These are phyloP conservation scores for Rhizopogon sp. DNA, from an alignment of 768 basidiomycete species.

Conservation along the genomic window DNA sequence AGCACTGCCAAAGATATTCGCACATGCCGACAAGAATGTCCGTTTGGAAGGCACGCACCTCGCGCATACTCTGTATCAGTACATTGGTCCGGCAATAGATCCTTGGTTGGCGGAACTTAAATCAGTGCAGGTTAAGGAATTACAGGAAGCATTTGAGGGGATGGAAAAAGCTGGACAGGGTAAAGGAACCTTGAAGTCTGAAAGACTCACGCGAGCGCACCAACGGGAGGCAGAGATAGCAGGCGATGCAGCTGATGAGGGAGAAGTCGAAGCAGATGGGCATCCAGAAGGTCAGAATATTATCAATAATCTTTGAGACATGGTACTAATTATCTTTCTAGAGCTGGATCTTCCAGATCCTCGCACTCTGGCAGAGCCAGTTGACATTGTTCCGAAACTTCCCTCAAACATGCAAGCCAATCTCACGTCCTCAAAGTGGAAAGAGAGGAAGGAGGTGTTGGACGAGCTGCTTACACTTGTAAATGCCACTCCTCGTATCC, in stretches of 20 bases:
- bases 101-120: conserved; percentile 87
- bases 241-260: conserved; percentile 30
- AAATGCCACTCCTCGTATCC: conserved; percentile 66
- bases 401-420: conserved; percentile 69
- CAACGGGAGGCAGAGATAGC: conserved; percentile 64
- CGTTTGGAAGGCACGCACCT: conserved; percentile 86
- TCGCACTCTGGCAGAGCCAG: conserved; percentile 71
- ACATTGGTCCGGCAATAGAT: conserved; percentile 79
- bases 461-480: conserved; percentile 77
- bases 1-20: conserved; percentile 86
- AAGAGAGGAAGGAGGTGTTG: conserved; percentile 89
- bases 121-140: conserved; percentile 93
- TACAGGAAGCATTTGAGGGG: conserved; percentile 84
- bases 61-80: conserved; percentile 74
- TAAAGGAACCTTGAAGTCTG: conserved; percentile 74
- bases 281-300: conserved; percentile 42
- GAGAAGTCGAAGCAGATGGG: conserved; percentile 39
- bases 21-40: conserved; percentile 92
- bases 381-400: conserved; percentile 72
- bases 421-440: conserved; percentile 94
- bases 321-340: conserved; percentile 15
- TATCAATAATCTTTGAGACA: not conserved
- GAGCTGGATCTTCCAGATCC: conserved; percentile 66
- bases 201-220: conserved; percentile 70
- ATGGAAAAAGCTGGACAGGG: conserved; percentile 85